Conservation (phyloP, 441 rosid species). For the Biscutella laevigata region DNA sequence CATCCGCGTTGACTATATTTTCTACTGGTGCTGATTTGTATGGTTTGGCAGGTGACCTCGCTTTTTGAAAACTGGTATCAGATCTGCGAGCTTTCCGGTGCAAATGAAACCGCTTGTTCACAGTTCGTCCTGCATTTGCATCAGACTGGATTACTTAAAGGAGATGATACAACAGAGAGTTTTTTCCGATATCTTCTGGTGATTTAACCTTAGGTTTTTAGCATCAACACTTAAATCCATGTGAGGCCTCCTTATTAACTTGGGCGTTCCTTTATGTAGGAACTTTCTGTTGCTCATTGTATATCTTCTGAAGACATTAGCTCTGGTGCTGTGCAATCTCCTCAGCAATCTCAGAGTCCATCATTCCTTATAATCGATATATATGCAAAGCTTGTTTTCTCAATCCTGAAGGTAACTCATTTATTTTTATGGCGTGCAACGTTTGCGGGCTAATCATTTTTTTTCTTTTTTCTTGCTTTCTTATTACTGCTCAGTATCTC, state of each 20-base stretch:
- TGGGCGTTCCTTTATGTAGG: conserved; percentile 36
- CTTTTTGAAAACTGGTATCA: conserved; percentile 81
- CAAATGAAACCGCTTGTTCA: conserved; percentile 60
- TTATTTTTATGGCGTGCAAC: neutral
- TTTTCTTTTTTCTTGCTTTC: neutral
- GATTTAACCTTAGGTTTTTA: conserved; percentile 6
- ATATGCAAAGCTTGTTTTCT: conserved; percentile 73
- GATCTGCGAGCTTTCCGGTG: conserved; percentile 71
- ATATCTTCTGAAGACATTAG: conserved; percentile 60
- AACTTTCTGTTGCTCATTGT: conserved; percentile 83
- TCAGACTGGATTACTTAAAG: conserved; percentile 73
- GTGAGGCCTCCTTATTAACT: neutral
- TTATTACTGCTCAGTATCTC: conserved; percentile 25
- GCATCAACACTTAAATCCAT: neutral
- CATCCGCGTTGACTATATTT: neutral
- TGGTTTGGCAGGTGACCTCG: conserved; percentile 49
- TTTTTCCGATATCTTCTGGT: conserved; percentile 81
- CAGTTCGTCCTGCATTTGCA: conserved; percentile 65
- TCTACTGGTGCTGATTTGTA: conserved; percentile 1
- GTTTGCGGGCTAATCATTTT: neutral
- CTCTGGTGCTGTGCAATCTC: conserved; percentile 49
- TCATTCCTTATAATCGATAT: conserved; percentile 84
- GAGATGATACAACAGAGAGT: conserved; percentile 79
- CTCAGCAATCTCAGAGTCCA: conserved; percentile 67
- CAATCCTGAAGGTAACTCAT: conserved; percentile 60